Percentiles rank a stretch among this genome's conserved stretches.
Evolutionary conservation across 805 yeast species (phyloP).

Genomic region (Dipodascus geniculatus): DNA sequence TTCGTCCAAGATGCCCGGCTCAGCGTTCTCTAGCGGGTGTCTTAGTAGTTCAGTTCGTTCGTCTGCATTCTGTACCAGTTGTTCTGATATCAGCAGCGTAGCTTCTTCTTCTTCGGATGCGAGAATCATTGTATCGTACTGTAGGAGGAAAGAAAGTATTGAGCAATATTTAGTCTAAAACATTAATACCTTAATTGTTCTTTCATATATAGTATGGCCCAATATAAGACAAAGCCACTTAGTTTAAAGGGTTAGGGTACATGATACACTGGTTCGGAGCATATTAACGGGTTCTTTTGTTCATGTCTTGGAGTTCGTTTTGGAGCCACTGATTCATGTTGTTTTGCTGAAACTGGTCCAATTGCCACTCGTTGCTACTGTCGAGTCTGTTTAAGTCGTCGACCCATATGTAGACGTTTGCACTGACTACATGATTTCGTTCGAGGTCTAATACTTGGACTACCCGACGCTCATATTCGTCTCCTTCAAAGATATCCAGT

Average conservation of each 20-base stretch:
- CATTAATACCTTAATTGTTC: too few species aligned
- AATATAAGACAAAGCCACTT: too few species aligned
- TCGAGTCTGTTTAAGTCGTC: conserved; percentile 8
- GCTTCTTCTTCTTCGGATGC: background rate
- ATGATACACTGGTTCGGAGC: background rate
- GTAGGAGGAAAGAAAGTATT: too few species aligned
- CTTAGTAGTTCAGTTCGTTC: background rate
- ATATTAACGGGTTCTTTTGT: background rate
- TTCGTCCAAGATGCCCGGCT: background rate
- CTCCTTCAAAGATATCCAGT: conserved; percentile 20
- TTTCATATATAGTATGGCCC: too few species aligned
- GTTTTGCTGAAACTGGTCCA: conserved; percentile 9
- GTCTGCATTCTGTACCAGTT: background rate
- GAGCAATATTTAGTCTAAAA: too few species aligned
- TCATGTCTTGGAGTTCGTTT: background rate
- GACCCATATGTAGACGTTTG: conserved; percentile 15
- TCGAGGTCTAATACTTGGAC: conserved; percentile 11
- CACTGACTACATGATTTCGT: conserved; percentile 3
- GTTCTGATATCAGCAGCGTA: background rate
- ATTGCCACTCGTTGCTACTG: conserved; percentile 16
- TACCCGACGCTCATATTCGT: conserved; percentile 13
- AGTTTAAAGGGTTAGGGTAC: conserved; percentile 2
- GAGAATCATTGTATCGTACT: too few species aligned
- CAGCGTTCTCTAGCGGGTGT: background rate
- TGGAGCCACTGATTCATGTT: background rate